Evolutionary conservation across 2,329 filamentous ascomycete species (phyloP).

Genomic region (Aspergillus intermedius): DNA sequence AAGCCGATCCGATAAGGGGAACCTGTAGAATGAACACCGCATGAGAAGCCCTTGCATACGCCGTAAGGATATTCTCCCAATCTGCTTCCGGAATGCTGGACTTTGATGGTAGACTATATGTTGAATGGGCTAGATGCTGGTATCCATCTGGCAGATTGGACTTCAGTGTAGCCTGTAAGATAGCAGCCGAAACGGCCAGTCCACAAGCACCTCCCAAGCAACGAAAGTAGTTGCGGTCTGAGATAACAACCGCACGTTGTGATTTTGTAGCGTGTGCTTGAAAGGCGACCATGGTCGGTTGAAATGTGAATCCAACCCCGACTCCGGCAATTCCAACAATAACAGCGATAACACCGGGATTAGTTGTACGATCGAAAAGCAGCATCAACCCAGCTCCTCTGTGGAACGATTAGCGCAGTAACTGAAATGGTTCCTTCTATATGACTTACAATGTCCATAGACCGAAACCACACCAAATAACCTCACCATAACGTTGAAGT

Average conservation of each 20-base stretch:
- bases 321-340: slow-evolving; percentile 47
- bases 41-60: slow-evolving; percentile 50
- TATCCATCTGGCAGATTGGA: slow-evolving; percentile 36
- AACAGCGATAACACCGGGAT: slow-evolving; percentile 44
- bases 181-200: slow-evolving; percentile 51
- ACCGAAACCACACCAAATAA: slow-evolving; percentile 47
- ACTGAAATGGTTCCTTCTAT: no score
- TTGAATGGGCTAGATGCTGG: slow-evolving; percentile 32
- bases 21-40: slow-evolving; percentile 53
- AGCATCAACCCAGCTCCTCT: slow-evolving; percentile 49
- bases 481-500: slow-evolving; percentile 51
- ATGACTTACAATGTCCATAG: slow-evolving; percentile 41
- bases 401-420: slow-evolving; percentile 2
- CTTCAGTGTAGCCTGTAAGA: slow-evolving; percentile 37
- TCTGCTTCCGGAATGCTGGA: slow-evolving; percentile 26
- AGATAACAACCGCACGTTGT: slow-evolving; percentile 57
- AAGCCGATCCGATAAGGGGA: slow-evolving; percentile 47
- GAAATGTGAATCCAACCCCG: slow-evolving; percentile 50
- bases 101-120: slow-evolving; percentile 31
- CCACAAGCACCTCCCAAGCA: slow-evolving; percentile 54
- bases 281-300: slow-evolving; percentile 51
- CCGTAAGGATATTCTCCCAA: slow-evolving; percentile 38
- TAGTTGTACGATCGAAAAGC: slow-evolving; percentile 42
- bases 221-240: slow-evolving; percentile 57
- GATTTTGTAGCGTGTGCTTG: slow-evolving; percentile 53